Evolutionary conservation across 306 rosid species (phyloP).

Genomic region (Hippophae rhamnoides): DNA sequence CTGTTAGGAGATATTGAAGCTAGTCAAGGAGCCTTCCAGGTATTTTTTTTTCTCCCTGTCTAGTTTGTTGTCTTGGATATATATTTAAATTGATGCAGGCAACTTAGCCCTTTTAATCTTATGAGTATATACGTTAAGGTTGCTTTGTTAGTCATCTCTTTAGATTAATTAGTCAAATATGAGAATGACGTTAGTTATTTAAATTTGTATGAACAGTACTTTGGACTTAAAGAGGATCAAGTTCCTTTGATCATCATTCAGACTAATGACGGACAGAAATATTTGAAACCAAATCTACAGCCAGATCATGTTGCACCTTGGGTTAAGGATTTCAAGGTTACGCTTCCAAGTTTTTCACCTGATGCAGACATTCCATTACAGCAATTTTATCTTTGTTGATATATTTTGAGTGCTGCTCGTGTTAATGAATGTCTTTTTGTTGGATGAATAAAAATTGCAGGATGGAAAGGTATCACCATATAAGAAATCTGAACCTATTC

Average conservation of each 20-base stretch:
- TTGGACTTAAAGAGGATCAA: slow-evolving; percentile 78
- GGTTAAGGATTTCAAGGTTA: slow-evolving; percentile 83
- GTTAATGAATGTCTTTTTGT: not conserved
- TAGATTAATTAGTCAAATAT: not conserved
- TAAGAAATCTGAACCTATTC: slow-evolving; percentile 71
- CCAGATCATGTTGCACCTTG: slow-evolving; percentile 56
- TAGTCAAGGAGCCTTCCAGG: slow-evolving; percentile 83
- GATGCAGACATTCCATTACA: not conserved
- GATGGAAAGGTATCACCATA: slow-evolving; percentile 54
- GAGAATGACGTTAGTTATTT: slow-evolving; percentile 11
- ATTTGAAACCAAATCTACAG: slow-evolving; percentile 55
- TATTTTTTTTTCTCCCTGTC: slow-evolving; percentile 17
- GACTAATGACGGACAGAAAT: slow-evolving; percentile 53
- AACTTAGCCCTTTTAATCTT: not conserved
- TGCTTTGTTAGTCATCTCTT: not conserved
- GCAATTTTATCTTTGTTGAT: not conserved
- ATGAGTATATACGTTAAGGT: not conserved
- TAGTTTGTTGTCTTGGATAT: not conserved
- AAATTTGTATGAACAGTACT: slow-evolving; percentile 46
- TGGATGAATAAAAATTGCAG: slow-evolving; percentile 35
- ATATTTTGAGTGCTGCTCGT: not conserved
- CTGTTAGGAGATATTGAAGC: slow-evolving; percentile 64
- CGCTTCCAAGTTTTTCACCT: slow-evolving; percentile 9
- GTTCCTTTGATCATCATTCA: slow-evolving; percentile 71
- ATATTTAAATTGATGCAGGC: not conserved